Evolutionary conservation across 2,329 filamentous ascomycete genomes (phyloP), one percentile per base, ranked within the genome.

Genomic region (Ilyonectria mors-panacis): DNA sequence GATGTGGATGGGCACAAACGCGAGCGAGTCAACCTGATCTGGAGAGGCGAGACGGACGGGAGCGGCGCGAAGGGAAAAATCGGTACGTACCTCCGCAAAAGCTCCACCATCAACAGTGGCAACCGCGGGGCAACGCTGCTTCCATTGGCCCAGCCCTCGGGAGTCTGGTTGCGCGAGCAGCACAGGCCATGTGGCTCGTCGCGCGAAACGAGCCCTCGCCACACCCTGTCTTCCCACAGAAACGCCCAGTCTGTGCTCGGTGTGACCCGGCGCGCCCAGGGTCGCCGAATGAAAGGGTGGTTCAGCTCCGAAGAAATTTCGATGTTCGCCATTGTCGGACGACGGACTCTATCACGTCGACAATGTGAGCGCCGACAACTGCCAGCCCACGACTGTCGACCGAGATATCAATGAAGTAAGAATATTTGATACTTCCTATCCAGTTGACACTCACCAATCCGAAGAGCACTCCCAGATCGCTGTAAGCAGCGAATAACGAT

Each of bases 41-140:
- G 59, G 65, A 58, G 65, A 70, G 66, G 48, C 59, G 62, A 65
- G 45, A 26, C 30, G 60, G 73, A 69, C 63, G 65, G 62, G 63
- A 65, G 65, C 60, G 59, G 66, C 68, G 60, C 64, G 66, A 61
- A 19, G 56, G 33, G 59, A 64, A 59, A 53, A 60, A 56, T 59
- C 58, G 67, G 67, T 71, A 73, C 71, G 72, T 73, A 72, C 69
- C 67, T 54, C 47, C 55, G 65, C 39, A 60, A 60, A 68, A 65
- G 55, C 65, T 68, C 67, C 71, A 69, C 73, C 57, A 68, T 87
- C 84, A 88, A 88, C 85, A 88, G 71, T 79, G 77, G 83, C 85
- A 88, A 89, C 87, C 76, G 79, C 86, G 72, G 79, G 74, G 87
- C 88, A 91, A 91, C 89, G 77, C 75, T 15, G 4, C 44, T 73